Evolutionary conservation across 2,329 filamentous ascomycete species (phyloP).

Genomic region (Clonostachys solani): DNA sequence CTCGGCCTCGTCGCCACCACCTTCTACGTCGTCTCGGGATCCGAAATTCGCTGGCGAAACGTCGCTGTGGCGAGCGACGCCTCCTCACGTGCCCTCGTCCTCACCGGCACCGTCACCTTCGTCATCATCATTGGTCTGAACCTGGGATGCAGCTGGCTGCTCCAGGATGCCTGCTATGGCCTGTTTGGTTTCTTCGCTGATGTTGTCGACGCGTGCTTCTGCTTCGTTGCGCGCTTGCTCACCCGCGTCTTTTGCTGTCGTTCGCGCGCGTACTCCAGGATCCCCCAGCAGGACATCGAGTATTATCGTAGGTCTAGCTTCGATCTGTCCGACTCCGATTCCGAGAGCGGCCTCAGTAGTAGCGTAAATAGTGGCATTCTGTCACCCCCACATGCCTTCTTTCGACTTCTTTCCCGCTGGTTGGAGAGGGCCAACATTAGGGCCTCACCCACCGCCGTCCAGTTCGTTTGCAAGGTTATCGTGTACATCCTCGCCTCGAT

Average conservation of each 20-base stretch:
- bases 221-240: neutral
- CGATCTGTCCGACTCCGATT: too few relatives aligned
- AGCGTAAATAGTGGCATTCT: too few relatives aligned
- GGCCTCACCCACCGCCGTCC: too few relatives aligned
- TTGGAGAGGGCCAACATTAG: too few relatives aligned
- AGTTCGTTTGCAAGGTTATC: too few relatives aligned
- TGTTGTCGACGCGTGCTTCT: slow-evolving; percentile 15
- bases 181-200: slow-evolving; percentile 13
- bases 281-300: too few relatives aligned
- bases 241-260: slow-evolving; percentile 8
- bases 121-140: neutral
- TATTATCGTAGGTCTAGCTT: too few relatives aligned
- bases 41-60: slow-evolving; percentile 28
- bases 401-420: too few relatives aligned
- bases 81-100: slow-evolving; percentile 18
- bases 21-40: slow-evolving; percentile 19
- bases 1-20: slow-evolving; percentile 14
- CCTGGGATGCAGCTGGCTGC: neutral
- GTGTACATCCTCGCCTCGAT: too few relatives aligned
- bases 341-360: too few relatives aligned
- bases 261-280: neutral
- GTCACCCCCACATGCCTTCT: too few relatives aligned
- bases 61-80: slow-evolving; percentile 20
- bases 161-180: slow-evolving; percentile 3
- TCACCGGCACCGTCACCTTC: slow-evolving; percentile 19